These are phyloP conservation scores for Lactifluus subvellereus DNA, from an alignment of 768 basidiomycete genomes.

Conservation along the genomic window DNA sequence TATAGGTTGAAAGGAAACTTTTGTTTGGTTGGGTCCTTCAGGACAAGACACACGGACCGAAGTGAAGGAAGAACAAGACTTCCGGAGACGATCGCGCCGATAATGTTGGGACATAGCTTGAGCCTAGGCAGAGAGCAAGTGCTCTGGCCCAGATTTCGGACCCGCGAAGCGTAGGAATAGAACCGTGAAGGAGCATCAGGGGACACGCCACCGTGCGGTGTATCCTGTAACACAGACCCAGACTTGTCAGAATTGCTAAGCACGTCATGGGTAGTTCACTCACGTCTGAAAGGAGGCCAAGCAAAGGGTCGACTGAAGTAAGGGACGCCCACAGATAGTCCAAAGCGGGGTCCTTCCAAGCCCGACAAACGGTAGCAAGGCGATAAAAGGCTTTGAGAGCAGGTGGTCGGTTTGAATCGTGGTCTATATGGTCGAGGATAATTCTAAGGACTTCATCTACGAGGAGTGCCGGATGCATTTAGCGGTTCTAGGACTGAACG, in stretches of 20 bases:
- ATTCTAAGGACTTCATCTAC: constrained; percentile 24
- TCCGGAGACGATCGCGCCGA: not conserved
- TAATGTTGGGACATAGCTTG: constrained; percentile 1
- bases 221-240: not conserved
- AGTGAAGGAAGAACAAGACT: constrained; percentile 18
- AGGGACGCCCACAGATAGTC: constrained; percentile 24
- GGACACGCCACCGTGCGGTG: not conserved
- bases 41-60: constrained; percentile 9
- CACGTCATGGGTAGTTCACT: not conserved
- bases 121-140: not conserved
- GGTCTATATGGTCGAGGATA: constrained; percentile 23
- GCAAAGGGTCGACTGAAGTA: constrained; percentile 21
- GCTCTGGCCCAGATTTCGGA: constrained; percentile 19
- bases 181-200: constrained; percentile 13
- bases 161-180: constrained; percentile 22
- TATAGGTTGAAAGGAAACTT: constrained; percentile 18
- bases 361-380: constrained; percentile 23
- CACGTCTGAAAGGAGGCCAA: constrained; percentile 21
- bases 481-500: not conserved
- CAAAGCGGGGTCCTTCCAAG: constrained; percentile 24
- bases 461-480: constrained; percentile 24
- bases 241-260: not conserved
- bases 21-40: constrained; percentile 17
- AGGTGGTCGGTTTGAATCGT: constrained; percentile 5
- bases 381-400: constrained; percentile 18